A percentile compares a stretch with the other conserved stretches of the same genome.
These are phyloP conservation scores for Myxozyma udenii DNA, from an alignment of 805 yeast species.

Conservation along the genomic window DNA sequence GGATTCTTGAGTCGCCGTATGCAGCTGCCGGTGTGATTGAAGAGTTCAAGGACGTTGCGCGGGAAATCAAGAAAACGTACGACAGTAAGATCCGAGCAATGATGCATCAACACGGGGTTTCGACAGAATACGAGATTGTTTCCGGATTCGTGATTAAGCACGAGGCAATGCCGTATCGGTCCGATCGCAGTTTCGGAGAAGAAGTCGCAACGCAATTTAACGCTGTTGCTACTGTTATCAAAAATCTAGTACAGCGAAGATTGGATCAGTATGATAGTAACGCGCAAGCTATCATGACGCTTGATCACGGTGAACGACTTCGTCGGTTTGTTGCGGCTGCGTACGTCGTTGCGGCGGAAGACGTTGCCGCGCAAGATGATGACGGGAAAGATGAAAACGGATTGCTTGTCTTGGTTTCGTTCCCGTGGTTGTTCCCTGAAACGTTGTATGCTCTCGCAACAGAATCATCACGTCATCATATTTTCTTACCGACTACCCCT, in stretches of 20 bases:
- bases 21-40: neutral
- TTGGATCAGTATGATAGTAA: neutral
- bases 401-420: neutral
- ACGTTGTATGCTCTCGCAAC: neutral
- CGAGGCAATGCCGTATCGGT: neutral
- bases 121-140: constrained; percentile 3
- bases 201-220: neutral
- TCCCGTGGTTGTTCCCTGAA: neutral
- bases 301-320: neutral
- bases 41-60: neutral
- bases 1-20: neutral
- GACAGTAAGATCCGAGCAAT: constrained; percentile 1
- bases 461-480: neutral
- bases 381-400: neutral
- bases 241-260: neutral
- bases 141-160: constrained; percentile 3
- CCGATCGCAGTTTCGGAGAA: neutral
- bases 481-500: too few relatives aligned
- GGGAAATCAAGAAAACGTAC: neutral
- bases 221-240: neutral
- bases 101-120: constrained; percentile 8
- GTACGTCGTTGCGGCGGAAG: neutral
- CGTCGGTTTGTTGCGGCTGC: neutral
- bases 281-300: neutral
- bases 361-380: neutral